A percentile compares a stretch with the other conserved stretches of the same genome.
phyloP scores from a whole-genome alignment of 169 alveolate species.

The Plasmodium adleri region DNA sequence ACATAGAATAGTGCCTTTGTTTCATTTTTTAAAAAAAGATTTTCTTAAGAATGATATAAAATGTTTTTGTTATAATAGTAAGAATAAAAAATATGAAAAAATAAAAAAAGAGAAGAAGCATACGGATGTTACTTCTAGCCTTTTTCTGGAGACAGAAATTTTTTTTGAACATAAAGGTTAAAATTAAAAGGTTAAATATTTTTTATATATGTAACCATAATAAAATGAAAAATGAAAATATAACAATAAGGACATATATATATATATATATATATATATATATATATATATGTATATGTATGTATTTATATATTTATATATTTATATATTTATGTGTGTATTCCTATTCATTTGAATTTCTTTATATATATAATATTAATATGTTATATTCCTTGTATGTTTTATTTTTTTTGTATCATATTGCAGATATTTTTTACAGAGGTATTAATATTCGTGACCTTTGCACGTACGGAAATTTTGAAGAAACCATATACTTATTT shows the following conservation, averaged over 20 bases:
- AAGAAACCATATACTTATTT: conserved; percentile 21
- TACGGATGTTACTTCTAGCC: not conserved
- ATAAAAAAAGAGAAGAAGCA: not conserved
- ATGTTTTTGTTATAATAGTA: not conserved
- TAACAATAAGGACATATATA: not conserved
- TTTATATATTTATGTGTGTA: not conserved
- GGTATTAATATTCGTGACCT: conserved; percentile 19
- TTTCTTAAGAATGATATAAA: conserved; percentile 8
- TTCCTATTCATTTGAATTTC: not conserved
- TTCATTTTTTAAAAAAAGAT: conserved; percentile 6
- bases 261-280: not conserved
- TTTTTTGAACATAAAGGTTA: conserved; percentile 50
- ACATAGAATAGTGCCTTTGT: not conserved
- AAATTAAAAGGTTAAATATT: too few species aligned
- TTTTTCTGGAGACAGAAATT: conserved; percentile 62
- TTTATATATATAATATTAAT: not conserved
- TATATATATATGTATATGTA: not conserved
- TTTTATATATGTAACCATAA: too few species aligned
- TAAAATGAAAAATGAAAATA: not conserved
- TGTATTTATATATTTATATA: not conserved
- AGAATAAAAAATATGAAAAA: not conserved
- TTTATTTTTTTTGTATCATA: not conserved
- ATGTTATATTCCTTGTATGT: not conserved
- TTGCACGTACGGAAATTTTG: conserved; percentile 23
- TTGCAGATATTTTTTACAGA: conserved; percentile 28